Conservation (phyloP, 306 rosid species). For the Acacia crassicarpa region DNA sequence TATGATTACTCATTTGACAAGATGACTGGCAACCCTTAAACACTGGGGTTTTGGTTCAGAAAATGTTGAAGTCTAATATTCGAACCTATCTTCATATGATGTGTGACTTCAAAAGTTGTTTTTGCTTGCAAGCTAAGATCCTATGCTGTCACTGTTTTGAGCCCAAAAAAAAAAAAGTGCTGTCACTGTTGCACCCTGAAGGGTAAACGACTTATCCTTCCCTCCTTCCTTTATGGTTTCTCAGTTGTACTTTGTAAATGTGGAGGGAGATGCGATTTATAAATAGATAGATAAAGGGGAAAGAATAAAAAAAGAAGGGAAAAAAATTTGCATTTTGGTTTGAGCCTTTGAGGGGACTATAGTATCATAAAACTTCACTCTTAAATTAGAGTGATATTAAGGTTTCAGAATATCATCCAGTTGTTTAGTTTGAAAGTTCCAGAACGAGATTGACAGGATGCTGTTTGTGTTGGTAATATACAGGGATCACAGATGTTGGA, state of each 20-base stretch:
- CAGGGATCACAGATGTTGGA: slow-evolving; percentile 86
- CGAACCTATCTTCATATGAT: not conserved
- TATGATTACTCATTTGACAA: not conserved
- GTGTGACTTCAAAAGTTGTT: not conserved
- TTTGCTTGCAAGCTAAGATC: not conserved
- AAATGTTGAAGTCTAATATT: not conserved
- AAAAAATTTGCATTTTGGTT: slow-evolving; percentile 2
- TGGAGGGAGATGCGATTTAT: not conserved
- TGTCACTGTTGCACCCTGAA: not conserved
- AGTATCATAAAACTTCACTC: not conserved
- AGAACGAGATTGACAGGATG: slow-evolving; percentile 12
- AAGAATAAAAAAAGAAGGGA: not conserved
- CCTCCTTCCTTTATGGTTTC: not conserved
- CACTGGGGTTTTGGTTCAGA: not conserved
- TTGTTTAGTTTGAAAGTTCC: not conserved
- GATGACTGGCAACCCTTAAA: not conserved
- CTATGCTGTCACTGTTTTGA: not conserved
- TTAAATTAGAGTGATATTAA: slow-evolving; percentile 13
- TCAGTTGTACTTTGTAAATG: not conserved
- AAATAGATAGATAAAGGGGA: not conserved
- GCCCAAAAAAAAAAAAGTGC: too few species aligned
- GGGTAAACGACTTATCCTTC: not conserved
- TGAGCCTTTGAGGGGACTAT: not conserved
- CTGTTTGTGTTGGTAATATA: slow-evolving; percentile 26
- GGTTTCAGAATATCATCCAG: slow-evolving; percentile 1